Evolutionary conservation across 2,329 filamentous ascomycete species (phyloP), one percentile per base, ranked within the genome.

Genomic region (Epichloe brachyelytri): DNA sequence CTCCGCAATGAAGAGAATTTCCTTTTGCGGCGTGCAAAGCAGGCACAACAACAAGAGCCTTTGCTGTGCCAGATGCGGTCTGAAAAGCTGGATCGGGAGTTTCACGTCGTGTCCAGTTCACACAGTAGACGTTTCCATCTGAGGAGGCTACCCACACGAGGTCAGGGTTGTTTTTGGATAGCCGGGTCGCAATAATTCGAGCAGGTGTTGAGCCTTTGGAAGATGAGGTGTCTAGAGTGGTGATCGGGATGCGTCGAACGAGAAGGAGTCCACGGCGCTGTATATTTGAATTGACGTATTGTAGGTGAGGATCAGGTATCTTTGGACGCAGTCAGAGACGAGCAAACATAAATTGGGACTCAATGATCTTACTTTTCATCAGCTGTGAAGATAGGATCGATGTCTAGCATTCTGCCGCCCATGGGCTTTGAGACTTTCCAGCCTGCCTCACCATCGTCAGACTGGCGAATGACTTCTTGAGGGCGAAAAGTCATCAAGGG

Each of bases 261-360:
- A 94, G 78, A 47, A 94, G 78, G 93, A 97, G 50, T 88, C 89
- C 56, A 79, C 73, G 33, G 87, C 80, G 2, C 86, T 86, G 67
- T 93, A 95, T 26, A 95, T 77, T 63, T 89, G 85, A 50, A 96
- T 73, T 10, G 84, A 83, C 30, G 79, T 83, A 54, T 82, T 78
- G 60, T 88, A 87, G 34, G 84, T 79, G 51, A 95, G 66, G 52
- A 96, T 82, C 39, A 96, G 65, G 66, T 84, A 77, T 62, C 87
- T 88, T 48, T 37, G 8, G 8, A 34, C 7, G 40, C 14, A 17
- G 39, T 49, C 40, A 52, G 43, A 33, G 7, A 48, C 5, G 8
- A 33, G n/a, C 4, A 15, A 11, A 22, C 6, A 14, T n/a, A 2
- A 34, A 19, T 14, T 40, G 26, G 39, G 12, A 38, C 34, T 19